Base-by-base conservation (phyloP, 2,329 filamentous ascomycete genomes). In the Alternaria arbusti region DNA sequence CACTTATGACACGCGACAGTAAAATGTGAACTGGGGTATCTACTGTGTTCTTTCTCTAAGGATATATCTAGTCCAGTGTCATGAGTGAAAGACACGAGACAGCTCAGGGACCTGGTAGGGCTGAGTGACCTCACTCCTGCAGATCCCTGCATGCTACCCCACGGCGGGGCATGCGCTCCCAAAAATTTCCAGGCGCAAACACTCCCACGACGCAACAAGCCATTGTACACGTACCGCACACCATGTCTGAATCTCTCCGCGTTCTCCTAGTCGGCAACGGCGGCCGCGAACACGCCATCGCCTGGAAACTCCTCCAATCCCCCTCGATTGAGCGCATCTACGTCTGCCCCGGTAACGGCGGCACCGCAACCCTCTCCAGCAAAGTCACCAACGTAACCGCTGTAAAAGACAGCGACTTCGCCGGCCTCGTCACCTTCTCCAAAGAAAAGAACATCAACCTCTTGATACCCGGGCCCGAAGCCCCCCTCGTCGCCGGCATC, bases 261-360 rank as follows among this genome's bases (percentile, higher is more conserved):
- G 69, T 97, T 71, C 89, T 98, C 67, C 89, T 98, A 67, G 89
- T 98, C 70, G 95, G 96, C 75, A 97, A 95, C 78, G 96, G 96
- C 70, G 96, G 95, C 73, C 90, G 96, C 74, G 96, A 99, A 83
- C 94, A 98, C 82, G 93, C 94, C 50, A 87, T 97, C 67, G 94
- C 94, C 45, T 98, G 94, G 94, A 97, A 96, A 83, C 85, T 98
- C 66, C 89, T 90, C 76, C 91, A 97, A 80, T 97, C 94, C 15
- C 85, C 90, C 45, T 86, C 86, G 49, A 92, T 97, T 65, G 89
- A 93, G 74, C 86, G 89, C 72, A 95, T 98, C 77, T 84, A 80
- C 69, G 85, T 88, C 61, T 86, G 86, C 59, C 87, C 87, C 63
- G 95, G 95, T 66, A 98, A 98, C 81, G 95, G 95, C 70, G 96